Conservation (phyloP, 139 green algal species). For the Astrephomene gubernaculifera region DNA sequence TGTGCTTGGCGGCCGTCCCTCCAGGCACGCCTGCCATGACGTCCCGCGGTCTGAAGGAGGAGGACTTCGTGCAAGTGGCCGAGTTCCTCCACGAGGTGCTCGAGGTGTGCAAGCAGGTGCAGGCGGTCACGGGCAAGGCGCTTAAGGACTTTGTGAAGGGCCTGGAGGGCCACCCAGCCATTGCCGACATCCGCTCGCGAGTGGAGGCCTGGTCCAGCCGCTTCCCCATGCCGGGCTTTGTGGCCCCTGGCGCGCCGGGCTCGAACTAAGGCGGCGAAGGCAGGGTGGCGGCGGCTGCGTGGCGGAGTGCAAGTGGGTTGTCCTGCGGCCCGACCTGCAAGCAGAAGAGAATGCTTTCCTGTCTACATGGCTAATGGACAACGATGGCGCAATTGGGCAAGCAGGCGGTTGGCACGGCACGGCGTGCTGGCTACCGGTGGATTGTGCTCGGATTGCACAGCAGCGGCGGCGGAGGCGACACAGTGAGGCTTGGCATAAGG, state of each 20-base stretch:
- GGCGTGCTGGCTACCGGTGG: background rate
- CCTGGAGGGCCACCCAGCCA: slow-evolving; percentile 46
- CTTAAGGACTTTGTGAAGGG: slow-evolving; percentile 86
- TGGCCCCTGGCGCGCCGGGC: background rate
- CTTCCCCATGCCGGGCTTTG: slow-evolving; percentile 74
- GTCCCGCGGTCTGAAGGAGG: slow-evolving; percentile 92
- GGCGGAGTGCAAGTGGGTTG: background rate
- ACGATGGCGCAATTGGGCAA: background rate
- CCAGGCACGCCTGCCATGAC: slow-evolving; percentile 93
- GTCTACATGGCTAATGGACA: too few relatives aligned
- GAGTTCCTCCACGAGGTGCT: slow-evolving; percentile 86
- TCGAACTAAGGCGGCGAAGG: background rate
- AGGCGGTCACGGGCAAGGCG: slow-evolving; percentile 84
- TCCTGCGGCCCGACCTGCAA: background rate
- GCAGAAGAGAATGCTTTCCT: background rate
- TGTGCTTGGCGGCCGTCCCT: background rate
- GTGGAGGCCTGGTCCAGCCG: slow-evolving; percentile 61
- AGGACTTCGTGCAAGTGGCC: slow-evolving; percentile 87
- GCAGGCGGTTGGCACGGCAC: background rate
- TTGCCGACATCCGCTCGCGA: slow-evolving; percentile 56
- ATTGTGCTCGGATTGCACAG: too few relatives aligned
- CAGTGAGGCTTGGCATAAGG: too few relatives aligned
- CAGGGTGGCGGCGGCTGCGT: background rate
- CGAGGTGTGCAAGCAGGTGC: slow-evolving; percentile 82
- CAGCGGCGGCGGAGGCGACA: too few relatives aligned